Conservation (phyloP, 352 stramenopile species). For the Pilasporangium apinafurcum region DNA sequence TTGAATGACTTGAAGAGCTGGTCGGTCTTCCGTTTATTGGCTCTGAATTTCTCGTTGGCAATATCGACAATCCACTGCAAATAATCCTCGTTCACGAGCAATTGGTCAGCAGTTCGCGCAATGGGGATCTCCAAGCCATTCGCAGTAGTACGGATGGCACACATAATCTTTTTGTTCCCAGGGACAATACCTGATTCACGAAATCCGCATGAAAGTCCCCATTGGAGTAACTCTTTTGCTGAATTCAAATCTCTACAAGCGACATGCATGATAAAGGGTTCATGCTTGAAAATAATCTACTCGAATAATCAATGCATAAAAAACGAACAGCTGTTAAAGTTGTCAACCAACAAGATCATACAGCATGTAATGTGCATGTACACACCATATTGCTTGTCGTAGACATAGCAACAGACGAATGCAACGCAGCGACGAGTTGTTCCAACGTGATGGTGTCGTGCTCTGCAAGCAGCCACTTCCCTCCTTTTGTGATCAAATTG, state of each 20-base stretch:
- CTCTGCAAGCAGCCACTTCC: constrained; percentile 84
- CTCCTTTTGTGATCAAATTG: constrained; percentile 84
- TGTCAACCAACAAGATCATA: not conserved
- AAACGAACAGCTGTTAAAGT: not conserved
- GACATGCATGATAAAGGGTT: constrained; percentile 92
- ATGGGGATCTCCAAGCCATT: constrained; percentile 88
- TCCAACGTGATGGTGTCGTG: constrained; percentile 66
- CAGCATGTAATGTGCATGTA: not conserved
- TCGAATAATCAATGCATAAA: not conserved
- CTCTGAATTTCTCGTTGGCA: constrained; percentile 83
- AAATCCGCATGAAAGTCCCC: constrained; percentile 77
- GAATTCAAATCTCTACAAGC: constrained; percentile 72
- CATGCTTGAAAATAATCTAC: constrained; percentile 85
- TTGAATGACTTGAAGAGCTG: constrained; percentile 55
- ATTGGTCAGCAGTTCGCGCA: constrained; percentile 21
- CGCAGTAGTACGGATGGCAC: constrained; percentile 84
- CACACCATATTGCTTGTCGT: constrained; percentile 63
- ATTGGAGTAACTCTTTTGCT: constrained; percentile 78
- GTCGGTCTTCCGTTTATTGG: constrained; percentile 69
- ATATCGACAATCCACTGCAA: constrained; percentile 70
- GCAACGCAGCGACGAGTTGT: constrained; percentile 53
- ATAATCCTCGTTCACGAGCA: constrained; percentile 69
- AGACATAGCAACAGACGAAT: constrained; percentile 16
- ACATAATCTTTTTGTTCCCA: constrained; percentile 86
- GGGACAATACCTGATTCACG: constrained; percentile 87